A percentile compares a stretch with the other conserved stretches of the same genome.
These are phyloP conservation scores for Penicillium italicum DNA, from an alignment of 2,329 filamentous ascomycete genomes.

Conservation along the genomic window DNA sequence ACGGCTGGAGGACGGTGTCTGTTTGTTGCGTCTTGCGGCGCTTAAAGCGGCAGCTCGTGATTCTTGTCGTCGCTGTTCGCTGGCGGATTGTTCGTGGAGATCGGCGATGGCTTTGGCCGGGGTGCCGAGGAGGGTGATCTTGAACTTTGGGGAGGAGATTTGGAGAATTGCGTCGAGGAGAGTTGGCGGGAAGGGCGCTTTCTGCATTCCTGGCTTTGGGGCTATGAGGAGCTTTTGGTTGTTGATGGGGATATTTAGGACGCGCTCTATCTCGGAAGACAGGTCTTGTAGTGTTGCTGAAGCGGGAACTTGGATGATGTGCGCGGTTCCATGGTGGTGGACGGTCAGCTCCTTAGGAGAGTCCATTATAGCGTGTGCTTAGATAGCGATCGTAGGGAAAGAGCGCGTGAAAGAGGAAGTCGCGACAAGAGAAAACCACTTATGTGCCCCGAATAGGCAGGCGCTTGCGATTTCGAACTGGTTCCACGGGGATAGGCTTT, in stretches of 20 bases:
- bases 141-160: slow-evolving; percentile 38
- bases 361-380: slow-evolving; percentile 3
- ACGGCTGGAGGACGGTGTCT: slow-evolving; percentile 6
- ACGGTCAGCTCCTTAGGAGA: slow-evolving; percentile 46
- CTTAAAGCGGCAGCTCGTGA: slow-evolving; percentile 29
- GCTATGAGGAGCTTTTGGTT: slow-evolving; percentile 47
- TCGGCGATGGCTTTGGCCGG: slow-evolving; percentile 41
- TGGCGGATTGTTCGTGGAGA: slow-evolving; percentile 38
- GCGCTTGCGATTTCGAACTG: slow-evolving; percentile 25
- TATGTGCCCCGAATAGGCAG: slow-evolving; percentile 15
- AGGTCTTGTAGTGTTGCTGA: slow-evolving; percentile 52
- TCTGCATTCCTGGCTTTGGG: slow-evolving; percentile 48
- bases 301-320: slow-evolving; percentile 47
- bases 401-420: background rate
- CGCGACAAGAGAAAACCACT: background rate
- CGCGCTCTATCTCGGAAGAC: slow-evolving; percentile 31
- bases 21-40: slow-evolving; percentile 17
- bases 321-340: slow-evolving; percentile 53
- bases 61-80: slow-evolving; percentile 27
- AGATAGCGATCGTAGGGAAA: background rate
- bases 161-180: slow-evolving; percentile 34
- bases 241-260: slow-evolving; percentile 38
- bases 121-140: slow-evolving; percentile 48
- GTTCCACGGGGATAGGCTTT: slow-evolving; percentile 32
- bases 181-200: slow-evolving; percentile 42